Conservation (phyloP, 805 yeast species). For the Wickerhamia fluorescens region DNA sequence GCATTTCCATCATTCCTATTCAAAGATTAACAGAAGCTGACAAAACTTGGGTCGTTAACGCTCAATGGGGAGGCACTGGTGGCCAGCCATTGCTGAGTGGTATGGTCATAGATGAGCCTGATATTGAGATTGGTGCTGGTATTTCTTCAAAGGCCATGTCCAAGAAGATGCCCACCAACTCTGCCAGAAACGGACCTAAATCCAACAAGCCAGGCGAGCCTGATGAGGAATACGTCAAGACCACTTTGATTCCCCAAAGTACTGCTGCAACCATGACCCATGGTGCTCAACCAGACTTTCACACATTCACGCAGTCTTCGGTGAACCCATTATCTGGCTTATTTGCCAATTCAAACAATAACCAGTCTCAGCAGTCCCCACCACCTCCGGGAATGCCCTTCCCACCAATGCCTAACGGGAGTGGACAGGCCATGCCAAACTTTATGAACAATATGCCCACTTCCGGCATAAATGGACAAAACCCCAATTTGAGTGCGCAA, state of each 20-base stretch:
- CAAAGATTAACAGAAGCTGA: constrained; percentile 92
- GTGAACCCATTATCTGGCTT: constrained; percentile 45
- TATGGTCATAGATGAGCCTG: constrained; percentile 90
- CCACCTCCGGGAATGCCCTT: constrained; percentile 6
- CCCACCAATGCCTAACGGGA: constrained; percentile 1
- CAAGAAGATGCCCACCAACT: constrained; percentile 86
- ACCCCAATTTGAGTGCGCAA: constrained; percentile 31
- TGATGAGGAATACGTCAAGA: constrained; percentile 34
- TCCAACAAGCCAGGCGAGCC: constrained; percentile 61
- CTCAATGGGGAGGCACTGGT: constrained; percentile 97
- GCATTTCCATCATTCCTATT: constrained; percentile 81
- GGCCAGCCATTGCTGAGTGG: constrained; percentile 77
- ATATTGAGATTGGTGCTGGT: constrained; percentile 93
- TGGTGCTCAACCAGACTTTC: constrained; percentile 32
- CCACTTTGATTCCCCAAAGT: constrained; percentile 20
- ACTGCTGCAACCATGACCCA: constrained; percentile 18
- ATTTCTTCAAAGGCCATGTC: constrained; percentile 88
- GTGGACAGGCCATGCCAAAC: constrained; percentile 6
- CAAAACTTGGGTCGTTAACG: constrained; percentile 76
- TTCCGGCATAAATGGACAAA: constrained; percentile 8
- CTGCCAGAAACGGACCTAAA: constrained; percentile 78
- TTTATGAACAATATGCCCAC: constrained; percentile 12
- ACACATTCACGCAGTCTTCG: constrained; percentile 24
- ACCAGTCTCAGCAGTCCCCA: constrained; percentile 5
- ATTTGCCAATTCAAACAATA: constrained; percentile 20